phyloP scores from a whole-genome alignment of 73 alveolate genomes.

The Paramecium biaurelia region DNA sequence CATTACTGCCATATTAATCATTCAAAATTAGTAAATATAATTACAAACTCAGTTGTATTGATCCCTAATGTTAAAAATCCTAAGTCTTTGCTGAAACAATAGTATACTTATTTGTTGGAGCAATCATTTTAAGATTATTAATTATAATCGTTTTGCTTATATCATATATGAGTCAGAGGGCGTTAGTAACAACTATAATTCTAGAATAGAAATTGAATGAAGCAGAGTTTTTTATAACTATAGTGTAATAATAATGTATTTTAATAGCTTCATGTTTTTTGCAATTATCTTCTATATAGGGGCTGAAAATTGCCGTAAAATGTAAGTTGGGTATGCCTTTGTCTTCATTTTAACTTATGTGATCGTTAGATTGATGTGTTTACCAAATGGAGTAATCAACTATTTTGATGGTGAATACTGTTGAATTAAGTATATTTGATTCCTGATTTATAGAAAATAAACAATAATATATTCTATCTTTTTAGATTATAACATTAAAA shows the following conservation, averaged over 20 bases:
- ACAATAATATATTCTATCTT: background rate
- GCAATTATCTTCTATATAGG: background rate
- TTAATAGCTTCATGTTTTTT: background rate
- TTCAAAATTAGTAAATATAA: background rate
- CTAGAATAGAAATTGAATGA: conserved; percentile 7
- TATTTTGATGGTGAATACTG: conserved; percentile 21
- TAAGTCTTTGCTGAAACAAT: background rate
- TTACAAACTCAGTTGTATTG: background rate
- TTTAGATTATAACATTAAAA: background rate
- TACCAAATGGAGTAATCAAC: background rate
- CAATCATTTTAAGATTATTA: background rate
- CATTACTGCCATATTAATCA: background rate
- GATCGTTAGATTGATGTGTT: background rate
- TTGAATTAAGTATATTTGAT: background rate
- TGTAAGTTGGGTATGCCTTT: background rate
- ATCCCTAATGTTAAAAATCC: background rate
- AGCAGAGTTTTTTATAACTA: conserved; percentile 14
- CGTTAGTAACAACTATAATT: background rate
- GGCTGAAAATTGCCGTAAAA: background rate
- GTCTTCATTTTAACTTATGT: background rate
- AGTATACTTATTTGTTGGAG: background rate
- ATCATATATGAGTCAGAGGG: background rate
- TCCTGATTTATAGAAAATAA: background rate
- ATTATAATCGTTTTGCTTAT: background rate
- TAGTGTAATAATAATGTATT: background rate